A percentile compares a stretch with the other conserved stretches of the same genome.
These are phyloP conservation scores for Naematelia encephala DNA, from an alignment of 768 basidiomycete genomes.

Conservation along the genomic window DNA sequence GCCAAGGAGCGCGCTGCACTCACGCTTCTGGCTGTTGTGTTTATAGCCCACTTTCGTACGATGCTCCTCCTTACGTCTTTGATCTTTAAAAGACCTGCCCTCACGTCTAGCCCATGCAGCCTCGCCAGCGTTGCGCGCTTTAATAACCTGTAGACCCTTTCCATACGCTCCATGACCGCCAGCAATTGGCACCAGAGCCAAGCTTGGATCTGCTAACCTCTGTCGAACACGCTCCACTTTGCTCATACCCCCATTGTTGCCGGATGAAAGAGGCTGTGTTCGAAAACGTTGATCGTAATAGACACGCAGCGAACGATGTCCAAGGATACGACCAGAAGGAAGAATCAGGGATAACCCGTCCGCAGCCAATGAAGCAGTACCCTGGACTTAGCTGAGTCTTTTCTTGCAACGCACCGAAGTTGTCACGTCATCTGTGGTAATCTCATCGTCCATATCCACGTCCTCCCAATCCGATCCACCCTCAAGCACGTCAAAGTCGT, in stretches of 20 bases:
- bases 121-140: conserved; percentile 90
- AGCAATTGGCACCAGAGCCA: conserved; percentile 74
- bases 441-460: conserved; percentile 39
- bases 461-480: conserved; percentile 50
- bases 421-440: conserved; percentile 36
- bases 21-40: conserved; percentile 74
- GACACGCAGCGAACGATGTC: conserved; percentile 78
- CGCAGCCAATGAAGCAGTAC: conserved; percentile 70
- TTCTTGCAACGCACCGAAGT: conserved; percentile 14
- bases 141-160: conserved; percentile 72
- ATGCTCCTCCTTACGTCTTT: conserved; percentile 72
- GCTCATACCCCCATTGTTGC: conserved; percentile 57
- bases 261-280: conserved; percentile 34
- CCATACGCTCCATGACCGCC: conserved; percentile 88
- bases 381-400: conserved; percentile 55
- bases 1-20: conserved; percentile 14
- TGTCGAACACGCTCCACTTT: conserved; percentile 73
- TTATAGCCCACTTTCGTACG: conserved; percentile 76
- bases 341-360: conserved; percentile 63
- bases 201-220: conserved; percentile 75
- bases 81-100: conserved; percentile 77
- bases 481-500: conserved; percentile 83
- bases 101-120: conserved; percentile 87
- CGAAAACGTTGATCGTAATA: conserved; percentile 81
- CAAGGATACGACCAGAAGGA: conserved; percentile 86